Percentiles rank a stretch among this genome's conserved stretches.
phyloP scores from a whole-genome alignment of 2,329 filamentous ascomycete species.

The Pseudofabraea citricarpa region DNA sequence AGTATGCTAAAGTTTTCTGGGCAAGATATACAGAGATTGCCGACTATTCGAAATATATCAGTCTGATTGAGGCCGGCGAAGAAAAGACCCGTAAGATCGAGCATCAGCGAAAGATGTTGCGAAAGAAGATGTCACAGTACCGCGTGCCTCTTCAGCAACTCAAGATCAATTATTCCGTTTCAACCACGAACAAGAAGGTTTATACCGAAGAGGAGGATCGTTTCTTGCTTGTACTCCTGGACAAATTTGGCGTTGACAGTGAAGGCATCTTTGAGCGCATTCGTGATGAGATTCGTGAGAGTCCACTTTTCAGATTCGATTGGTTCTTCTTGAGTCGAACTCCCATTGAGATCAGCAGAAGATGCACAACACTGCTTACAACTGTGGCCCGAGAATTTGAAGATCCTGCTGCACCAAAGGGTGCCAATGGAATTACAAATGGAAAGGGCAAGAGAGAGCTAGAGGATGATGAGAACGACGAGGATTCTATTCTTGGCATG shows the following conservation, averaged over 20 bases:
- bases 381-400: constrained; percentile 96
- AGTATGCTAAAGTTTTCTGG: constrained; percentile 95
- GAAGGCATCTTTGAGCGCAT: constrained; percentile 90
- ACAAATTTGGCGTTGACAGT: constrained; percentile 86
- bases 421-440: constrained; percentile 51
- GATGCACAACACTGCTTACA: constrained; percentile 90
- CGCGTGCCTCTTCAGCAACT: constrained; percentile 96
- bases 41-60: constrained; percentile 85
- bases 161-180: constrained; percentile 98
- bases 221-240: constrained; percentile 88
- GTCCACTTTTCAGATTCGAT: constrained; percentile 92
- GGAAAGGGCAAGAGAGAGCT: constrained; percentile 69
- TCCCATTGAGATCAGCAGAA: constrained; percentile 83
- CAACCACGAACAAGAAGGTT: constrained; percentile 99
- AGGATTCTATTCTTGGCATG: constrained; percentile 73
- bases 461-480: constrained; percentile 80
- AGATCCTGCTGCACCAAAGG: constrained; percentile 45
- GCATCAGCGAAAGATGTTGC: constrained; percentile 86
- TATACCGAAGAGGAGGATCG: constrained; percentile 98
- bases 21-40: constrained; percentile 85
- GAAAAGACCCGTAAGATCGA: constrained; percentile 84
- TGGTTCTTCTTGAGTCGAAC: constrained; percentile 99
- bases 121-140: constrained; percentile 94
- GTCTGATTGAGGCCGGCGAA: constrained; percentile 87
- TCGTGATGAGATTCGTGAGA: constrained; percentile 94